Evolutionary conservation across 2,329 filamentous ascomycete species (phyloP).

Genomic region (Aureobasidium lini): DNA sequence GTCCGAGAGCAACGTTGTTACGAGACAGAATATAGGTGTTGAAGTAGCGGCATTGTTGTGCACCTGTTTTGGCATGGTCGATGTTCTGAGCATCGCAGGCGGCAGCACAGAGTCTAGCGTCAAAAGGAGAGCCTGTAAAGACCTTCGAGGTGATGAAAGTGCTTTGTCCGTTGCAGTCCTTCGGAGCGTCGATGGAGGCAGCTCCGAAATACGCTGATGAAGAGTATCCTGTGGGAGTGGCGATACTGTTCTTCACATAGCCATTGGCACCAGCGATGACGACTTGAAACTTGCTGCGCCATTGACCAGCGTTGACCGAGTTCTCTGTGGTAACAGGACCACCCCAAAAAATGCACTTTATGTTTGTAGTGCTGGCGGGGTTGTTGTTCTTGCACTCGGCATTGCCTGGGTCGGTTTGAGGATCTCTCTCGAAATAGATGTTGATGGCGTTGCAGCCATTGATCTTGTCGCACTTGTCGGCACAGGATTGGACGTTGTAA

Average conservation of each 20-base stretch:
- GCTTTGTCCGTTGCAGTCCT: constrained; percentile 22
- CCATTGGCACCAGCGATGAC: constrained; percentile 28
- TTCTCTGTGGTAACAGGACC: constrained; percentile 14
- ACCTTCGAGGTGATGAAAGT: constrained; percentile 21
- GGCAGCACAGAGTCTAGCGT: constrained; percentile 24
- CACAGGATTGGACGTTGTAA: constrained; percentile 27
- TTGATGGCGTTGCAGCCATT: constrained; percentile 30
- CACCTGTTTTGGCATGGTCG: constrained; percentile 17
- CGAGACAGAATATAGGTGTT: constrained; percentile 18
- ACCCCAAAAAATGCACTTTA: constrained; percentile 23
- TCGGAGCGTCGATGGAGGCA: constrained; percentile 25
- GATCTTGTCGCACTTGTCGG: constrained; percentile 23
- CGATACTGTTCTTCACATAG: constrained; percentile 23
- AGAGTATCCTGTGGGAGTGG: constrained; percentile 19
- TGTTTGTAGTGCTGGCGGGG: constrained; percentile 26
- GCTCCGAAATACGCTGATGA: constrained; percentile 19
- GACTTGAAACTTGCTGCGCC: constrained; percentile 24
- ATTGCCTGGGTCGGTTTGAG: constrained; percentile 24
- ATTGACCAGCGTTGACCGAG: constrained; percentile 18
- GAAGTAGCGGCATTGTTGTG: constrained; percentile 16
- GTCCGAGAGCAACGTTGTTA: constrained; percentile 16
- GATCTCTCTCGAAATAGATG: constrained; percentile 31
- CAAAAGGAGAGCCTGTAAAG: constrained; percentile 23
- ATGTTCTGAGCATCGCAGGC: constrained; percentile 18
- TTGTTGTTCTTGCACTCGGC: constrained; percentile 23